Percentiles rank a stretch among this genome's conserved stretches.
Evolutionary conservation across 2,329 filamentous ascomycete genomes (phyloP).

Genomic region (Teratosphaeria destructans): DNA sequence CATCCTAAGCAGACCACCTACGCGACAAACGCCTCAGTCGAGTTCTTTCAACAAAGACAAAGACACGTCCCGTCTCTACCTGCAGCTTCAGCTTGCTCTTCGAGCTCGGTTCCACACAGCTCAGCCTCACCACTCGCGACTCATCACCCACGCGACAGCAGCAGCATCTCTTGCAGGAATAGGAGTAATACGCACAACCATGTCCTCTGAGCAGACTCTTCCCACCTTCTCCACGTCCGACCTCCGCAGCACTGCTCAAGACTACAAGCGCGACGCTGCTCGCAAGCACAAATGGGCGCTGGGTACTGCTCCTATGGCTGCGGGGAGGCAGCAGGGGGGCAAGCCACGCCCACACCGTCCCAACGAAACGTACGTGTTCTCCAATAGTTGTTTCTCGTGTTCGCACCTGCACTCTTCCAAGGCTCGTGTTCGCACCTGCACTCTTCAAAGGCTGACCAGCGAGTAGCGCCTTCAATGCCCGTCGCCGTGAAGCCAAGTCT

Average conservation of each 20-base stretch:
- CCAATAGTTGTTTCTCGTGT: not conserved
- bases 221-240: slow-evolving; percentile 38
- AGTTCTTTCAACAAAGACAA: not conserved
- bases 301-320: slow-evolving; percentile 23
- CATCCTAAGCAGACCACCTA: not conserved
- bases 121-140: not conserved
- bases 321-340: slow-evolving; percentile 16
- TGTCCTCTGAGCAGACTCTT: slow-evolving; percentile 34
- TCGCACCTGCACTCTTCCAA: not conserved
- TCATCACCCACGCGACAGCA: not conserved
- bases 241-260: slow-evolving; percentile 44
- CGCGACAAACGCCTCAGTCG: not conserved
- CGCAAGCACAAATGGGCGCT: slow-evolving; percentile 42
- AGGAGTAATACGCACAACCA: slow-evolving; percentile 14
- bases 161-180: not conserved
- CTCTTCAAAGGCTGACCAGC: not conserved
- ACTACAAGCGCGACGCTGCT: slow-evolving; percentile 41
- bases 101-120: not conserved
- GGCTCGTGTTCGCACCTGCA: not conserved
- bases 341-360: slow-evolving; percentile 25
- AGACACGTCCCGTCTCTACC: not conserved
- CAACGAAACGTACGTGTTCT: slow-evolving; percentile 22
- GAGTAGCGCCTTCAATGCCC: slow-evolving; percentile 17
- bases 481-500: slow-evolving; percentile 18
- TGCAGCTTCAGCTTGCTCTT: not conserved